Conservation (phyloP, 805 yeast species). For the Lipomyces mesembrius region DNA sequence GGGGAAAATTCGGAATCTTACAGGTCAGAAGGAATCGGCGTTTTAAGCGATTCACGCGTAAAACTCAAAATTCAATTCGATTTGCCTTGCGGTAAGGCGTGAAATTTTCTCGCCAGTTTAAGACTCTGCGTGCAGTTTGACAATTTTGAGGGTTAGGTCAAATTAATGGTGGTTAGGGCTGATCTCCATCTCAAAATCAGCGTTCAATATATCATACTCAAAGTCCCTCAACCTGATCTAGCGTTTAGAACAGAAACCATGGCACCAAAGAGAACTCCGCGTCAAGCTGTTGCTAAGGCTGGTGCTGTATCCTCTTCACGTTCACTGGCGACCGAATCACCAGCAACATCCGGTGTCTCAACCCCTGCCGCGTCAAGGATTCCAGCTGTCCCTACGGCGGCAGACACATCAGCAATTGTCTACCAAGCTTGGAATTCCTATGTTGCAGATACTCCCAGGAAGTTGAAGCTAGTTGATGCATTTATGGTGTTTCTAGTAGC, state of each 20-base stretch:
- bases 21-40: too few relatives aligned
- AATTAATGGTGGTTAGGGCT: too few relatives aligned
- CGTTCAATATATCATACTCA: too few relatives aligned
- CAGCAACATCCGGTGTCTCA: background rate
- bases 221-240: background rate
- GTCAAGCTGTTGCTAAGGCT: conserved; percentile 3
- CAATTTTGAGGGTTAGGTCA: background rate
- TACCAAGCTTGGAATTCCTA: conserved; percentile 22
- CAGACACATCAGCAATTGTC: conserved; percentile 26
- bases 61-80: too few relatives aligned
- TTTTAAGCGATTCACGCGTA: too few relatives aligned
- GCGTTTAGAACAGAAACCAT: background rate
- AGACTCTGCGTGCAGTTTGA: background rate
- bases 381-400: conserved; percentile 13
- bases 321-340: background rate
- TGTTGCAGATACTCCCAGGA: conserved; percentile 25
- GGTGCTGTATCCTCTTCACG: background rate
- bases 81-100: background rate
- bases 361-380: background rate
- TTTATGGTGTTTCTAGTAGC: conserved; percentile 76
- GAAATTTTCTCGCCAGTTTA: background rate
- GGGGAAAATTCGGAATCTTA: too few relatives aligned
- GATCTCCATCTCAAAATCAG: too few relatives aligned
- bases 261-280: conserved; percentile 11
- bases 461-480: conserved; percentile 66